These are phyloP conservation scores for Candida pseudocylindracea DNA, from an alignment of 1,139 yeast species.

Conservation along the genomic window DNA sequence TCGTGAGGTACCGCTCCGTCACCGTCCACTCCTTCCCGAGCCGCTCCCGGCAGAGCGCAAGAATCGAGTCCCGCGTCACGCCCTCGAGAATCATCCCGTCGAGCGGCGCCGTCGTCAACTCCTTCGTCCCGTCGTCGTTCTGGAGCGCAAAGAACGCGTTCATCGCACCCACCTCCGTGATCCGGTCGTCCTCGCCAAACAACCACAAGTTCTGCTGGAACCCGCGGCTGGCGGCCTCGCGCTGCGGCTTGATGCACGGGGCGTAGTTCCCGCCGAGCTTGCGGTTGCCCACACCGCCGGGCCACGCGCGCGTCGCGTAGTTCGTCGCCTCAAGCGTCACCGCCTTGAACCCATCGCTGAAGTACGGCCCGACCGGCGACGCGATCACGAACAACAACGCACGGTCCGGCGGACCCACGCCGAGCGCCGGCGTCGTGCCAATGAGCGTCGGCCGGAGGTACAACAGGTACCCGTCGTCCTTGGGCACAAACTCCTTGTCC, in stretches of 20 bases:
- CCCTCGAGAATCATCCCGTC: conserved; percentile 97
- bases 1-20: conserved; percentile 64
- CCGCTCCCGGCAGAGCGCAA: conserved; percentile 52
- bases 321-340: conserved; percentile 86
- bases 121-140: conserved; percentile 55
- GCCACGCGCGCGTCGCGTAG: conserved; percentile 95
- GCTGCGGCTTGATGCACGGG: conserved; percentile 79
- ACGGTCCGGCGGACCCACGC: conserved; percentile 59
- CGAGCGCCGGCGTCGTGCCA: conserved; percentile 74
- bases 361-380: conserved; percentile 91
- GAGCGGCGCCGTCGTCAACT: conserved; percentile 85
- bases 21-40: conserved; percentile 60
- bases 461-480: conserved; percentile 69
- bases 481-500: conserved; percentile 64
- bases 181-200: conserved; percentile 71
- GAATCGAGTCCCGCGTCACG: conserved; percentile 81
- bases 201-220: conserved; percentile 93
- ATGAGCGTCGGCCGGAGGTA: conserved; percentile 89
- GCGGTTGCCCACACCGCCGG: conserved; percentile 92
- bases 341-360: conserved; percentile 82
- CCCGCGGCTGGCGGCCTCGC: conserved; percentile 72
- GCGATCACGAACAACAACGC: conserved; percentile 74
- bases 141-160: conserved; percentile 73
- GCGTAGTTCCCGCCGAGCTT: conserved; percentile 97
- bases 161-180: conserved; percentile 98